A percentile compares a stretch with the other conserved stretches of the same genome.
Conservation (phyloP, 768 basidiomycete species). For the Collybiopsis luxurians region DNA sequence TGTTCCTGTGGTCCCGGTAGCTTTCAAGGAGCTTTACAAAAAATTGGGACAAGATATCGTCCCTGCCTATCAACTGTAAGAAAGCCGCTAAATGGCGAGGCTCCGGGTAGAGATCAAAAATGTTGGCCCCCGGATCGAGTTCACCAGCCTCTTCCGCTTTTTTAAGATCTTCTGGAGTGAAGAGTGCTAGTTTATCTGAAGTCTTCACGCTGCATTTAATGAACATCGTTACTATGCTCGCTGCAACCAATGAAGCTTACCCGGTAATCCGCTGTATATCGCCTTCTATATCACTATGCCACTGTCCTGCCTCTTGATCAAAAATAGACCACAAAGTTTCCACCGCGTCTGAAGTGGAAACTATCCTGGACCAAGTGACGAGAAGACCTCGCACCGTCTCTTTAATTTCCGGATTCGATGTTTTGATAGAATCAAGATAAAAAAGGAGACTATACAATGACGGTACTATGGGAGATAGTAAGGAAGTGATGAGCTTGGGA, state of each 20-base stretch:
- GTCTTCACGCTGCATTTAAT: conserved; percentile 18
- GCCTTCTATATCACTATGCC: conserved; percentile 58
- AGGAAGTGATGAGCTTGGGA: conserved; percentile 55
- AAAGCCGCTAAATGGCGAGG: conserved; percentile 67
- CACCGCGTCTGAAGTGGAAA: conserved; percentile 48
- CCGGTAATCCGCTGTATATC: conserved; percentile 37
- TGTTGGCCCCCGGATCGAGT: conserved; percentile 47
- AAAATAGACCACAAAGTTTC: conserved; percentile 60
- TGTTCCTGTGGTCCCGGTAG: conserved; percentile 49
- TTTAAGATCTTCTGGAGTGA: conserved; percentile 50
- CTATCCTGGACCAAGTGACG: conserved; percentile 73
- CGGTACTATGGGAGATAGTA: conserved; percentile 69
- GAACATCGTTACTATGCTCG: background rate
- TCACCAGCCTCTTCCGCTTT: conserved; percentile 39
- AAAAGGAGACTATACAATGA: conserved; percentile 63
- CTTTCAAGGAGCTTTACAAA: conserved; percentile 73
- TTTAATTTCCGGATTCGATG: conserved; percentile 62
- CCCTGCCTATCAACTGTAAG: conserved; percentile 60
- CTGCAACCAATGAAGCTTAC: conserved; percentile 40
- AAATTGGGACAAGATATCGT: conserved; percentile 68
- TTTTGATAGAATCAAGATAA: conserved; percentile 50
- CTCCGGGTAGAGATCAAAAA: conserved; percentile 73
- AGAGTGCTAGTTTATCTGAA: conserved; percentile 32
- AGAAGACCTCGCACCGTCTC: conserved; percentile 61
- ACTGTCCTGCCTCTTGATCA: conserved; percentile 43